Percentiles rank a stretch among this genome's conserved stretches.
Conservation (phyloP, 2,329 filamentous ascomycete species). For the Metarhizium anisopliae region DNA sequence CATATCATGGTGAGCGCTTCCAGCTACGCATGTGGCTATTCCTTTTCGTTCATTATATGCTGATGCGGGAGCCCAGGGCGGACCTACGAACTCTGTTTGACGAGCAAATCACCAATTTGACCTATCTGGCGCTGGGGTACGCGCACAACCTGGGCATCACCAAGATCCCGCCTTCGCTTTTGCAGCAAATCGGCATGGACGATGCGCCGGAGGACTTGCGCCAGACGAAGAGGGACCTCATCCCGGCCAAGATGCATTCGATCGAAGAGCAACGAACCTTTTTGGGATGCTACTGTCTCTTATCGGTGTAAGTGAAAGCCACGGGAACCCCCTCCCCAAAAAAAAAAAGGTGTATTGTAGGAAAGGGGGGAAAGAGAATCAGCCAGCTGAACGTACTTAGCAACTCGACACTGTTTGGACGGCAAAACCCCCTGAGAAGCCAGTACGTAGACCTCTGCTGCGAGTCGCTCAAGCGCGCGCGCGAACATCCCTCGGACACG, state of each 20-base stretch:
- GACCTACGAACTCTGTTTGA: constrained; percentile 26
- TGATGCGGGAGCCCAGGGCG: constrained; percentile 17
- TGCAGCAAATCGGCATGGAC: constrained; percentile 7
- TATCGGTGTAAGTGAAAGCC: constrained; percentile 25
- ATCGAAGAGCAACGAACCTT: constrained; percentile 29
- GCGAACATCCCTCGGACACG: no score
- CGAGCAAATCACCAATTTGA: constrained; percentile 26
- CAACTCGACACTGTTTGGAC: constrained; percentile 28
- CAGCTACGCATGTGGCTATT: no score
- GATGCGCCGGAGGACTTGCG: constrained; percentile 6
- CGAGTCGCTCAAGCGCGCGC: no score
- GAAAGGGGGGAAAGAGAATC: no score
- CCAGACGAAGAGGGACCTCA: constrained; percentile 10
- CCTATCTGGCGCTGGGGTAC: constrained; percentile 30
- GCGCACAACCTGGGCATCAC: constrained; percentile 31
- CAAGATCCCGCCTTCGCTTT: constrained; percentile 8
- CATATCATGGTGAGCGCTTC: constrained; percentile 16
- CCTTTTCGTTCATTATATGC: no score
- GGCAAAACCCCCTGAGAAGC: constrained; percentile 21
- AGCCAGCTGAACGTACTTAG: constrained; percentile 8
- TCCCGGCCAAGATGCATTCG: constrained; percentile 16
- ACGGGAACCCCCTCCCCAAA: no score
- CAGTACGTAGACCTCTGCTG: no score
- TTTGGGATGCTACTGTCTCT: constrained; percentile 29
- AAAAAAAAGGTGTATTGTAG: no score